Evolutionary conservation across 2,329 filamentous ascomycete genomes (phyloP).

Genomic region (Akanthomyces dipterigenus): DNA sequence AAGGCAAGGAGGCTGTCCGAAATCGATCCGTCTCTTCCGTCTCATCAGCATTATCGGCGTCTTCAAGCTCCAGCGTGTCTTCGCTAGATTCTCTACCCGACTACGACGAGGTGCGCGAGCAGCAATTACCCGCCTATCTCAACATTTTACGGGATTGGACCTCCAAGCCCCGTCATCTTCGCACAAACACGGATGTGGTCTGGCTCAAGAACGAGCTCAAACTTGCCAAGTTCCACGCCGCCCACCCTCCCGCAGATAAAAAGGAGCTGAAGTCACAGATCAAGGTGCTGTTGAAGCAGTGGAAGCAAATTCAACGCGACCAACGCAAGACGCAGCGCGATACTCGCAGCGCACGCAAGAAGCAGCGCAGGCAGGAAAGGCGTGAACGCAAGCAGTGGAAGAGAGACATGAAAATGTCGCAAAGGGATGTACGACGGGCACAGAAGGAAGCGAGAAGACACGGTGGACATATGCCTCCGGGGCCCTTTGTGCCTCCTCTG

Average conservation of each 20-base stretch:
- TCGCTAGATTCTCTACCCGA: constrained; percentile 49
- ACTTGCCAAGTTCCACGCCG: constrained; percentile 22
- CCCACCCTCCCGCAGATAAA: constrained; percentile 17
- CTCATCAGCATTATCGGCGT: constrained; percentile 28
- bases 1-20: constrained; percentile 20
- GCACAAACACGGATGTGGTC: constrained; percentile 39
- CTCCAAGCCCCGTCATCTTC: constrained; percentile 39
- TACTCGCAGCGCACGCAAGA: constrained; percentile 24
- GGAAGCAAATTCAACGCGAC: constrained; percentile 29
- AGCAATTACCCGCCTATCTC: constrained; percentile 41
- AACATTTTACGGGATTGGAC: constrained; percentile 42
- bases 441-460: constrained; percentile 24
- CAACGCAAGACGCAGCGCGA: constrained; percentile 25
- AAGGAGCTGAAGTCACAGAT: constrained; percentile 36
- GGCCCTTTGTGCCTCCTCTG: constrained; percentile 4
- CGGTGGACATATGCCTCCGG: constrained; percentile 3
- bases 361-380: constrained; percentile 25
- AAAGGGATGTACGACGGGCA: constrained; percentile 23
- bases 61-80: constrained; percentile 27
- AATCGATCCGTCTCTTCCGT: constrained; percentile 29
- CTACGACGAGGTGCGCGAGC: constrained; percentile 42
- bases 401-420: constrained; percentile 25
- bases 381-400: constrained; percentile 21
- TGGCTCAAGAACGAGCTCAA: constrained; percentile 38
- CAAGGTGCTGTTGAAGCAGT: constrained; percentile 36